These are phyloP conservation scores for Zygnema cylindricum DNA, from an alignment of 139 green algal genomes.

Conservation along the genomic window DNA sequence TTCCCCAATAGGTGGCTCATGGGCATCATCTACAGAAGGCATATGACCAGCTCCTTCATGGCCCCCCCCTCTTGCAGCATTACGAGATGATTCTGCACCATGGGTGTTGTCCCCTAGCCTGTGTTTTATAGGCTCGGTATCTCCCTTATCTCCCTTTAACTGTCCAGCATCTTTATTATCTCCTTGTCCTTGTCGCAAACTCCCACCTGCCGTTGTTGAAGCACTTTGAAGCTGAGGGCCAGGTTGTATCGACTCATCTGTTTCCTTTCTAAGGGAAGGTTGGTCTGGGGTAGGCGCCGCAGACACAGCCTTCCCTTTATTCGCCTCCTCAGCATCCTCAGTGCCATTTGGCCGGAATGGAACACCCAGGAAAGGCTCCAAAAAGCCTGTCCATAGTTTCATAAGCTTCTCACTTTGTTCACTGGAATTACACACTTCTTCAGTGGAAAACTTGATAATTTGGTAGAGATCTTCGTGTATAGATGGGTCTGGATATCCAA, in stretches of 20 bases:
- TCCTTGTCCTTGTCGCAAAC: neutral
- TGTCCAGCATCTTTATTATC: neutral
- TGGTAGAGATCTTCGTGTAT: slow-evolving; percentile 80
- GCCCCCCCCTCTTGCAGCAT: neutral
- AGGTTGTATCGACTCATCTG: no score
- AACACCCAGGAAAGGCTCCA: slow-evolving; percentile 90
- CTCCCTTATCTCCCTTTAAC: neutral
- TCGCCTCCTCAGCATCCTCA: neutral
- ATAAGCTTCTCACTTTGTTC: slow-evolving; percentile 67
- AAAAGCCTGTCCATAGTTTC: slow-evolving; percentile 77
- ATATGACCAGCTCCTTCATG: slow-evolving; percentile 1
- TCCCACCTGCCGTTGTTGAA: neutral
- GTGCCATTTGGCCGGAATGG: slow-evolving; percentile 42
- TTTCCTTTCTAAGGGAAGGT: no score
- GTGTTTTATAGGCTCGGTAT: neutral
- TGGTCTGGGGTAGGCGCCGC: no score
- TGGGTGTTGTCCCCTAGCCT: neutral
- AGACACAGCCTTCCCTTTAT: neutral
- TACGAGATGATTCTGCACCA: neutral
- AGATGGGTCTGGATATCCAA: slow-evolving; percentile 73
- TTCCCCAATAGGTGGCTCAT: neutral
- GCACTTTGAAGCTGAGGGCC: no score
- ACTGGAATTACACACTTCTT: slow-evolving; percentile 67
- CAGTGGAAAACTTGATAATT: slow-evolving; percentile 74
- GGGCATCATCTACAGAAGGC: neutral